These are phyloP conservation scores for Aphanomyces euteiches DNA, from an alignment of 352 stramenopile species.

Conservation along the genomic window DNA sequence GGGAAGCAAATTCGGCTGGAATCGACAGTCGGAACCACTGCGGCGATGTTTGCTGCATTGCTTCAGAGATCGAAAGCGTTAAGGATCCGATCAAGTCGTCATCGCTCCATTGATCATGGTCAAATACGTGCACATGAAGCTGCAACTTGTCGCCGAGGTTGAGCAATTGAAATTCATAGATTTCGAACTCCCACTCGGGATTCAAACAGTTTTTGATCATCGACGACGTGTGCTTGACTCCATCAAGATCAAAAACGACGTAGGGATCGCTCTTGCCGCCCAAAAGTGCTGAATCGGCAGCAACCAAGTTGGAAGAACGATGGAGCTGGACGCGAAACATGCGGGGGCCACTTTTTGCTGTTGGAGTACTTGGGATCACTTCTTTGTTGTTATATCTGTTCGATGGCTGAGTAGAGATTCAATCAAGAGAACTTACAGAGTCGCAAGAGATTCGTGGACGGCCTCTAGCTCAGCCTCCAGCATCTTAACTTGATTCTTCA, in stretches of 20 bases:
- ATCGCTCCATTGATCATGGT: conserved; percentile 68
- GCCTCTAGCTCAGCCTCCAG: no score
- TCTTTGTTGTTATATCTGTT: no score
- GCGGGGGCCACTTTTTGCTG: not conserved
- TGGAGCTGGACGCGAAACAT: conserved; percentile 22
- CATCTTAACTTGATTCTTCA: no score
- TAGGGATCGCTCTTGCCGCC: conserved; percentile 76
- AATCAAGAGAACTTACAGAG: no score
- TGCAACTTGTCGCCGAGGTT: conserved; percentile 32
- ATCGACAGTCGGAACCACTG: conserved; percentile 58
- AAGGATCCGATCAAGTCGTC: conserved; percentile 59
- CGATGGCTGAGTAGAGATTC: no score
- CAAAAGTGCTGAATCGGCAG: conserved; percentile 38
- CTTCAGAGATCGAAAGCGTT: conserved; percentile 59
- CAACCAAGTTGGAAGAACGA: not conserved
- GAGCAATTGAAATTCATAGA: conserved; percentile 48
- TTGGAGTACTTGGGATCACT: no score
- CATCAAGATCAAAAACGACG: conserved; percentile 56
- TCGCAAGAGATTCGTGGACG: no score
- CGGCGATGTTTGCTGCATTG: conserved; percentile 43
- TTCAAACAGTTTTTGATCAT: conserved; percentile 47
- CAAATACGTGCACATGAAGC: conserved; percentile 55
- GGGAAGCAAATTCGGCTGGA: conserved; percentile 39
- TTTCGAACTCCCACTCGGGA: conserved; percentile 53
- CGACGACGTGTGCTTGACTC: conserved; percentile 49